Evolutionary conservation across 2,329 filamentous ascomycete species (phyloP).

Genomic region (Fusarium camptoceras): DNA sequence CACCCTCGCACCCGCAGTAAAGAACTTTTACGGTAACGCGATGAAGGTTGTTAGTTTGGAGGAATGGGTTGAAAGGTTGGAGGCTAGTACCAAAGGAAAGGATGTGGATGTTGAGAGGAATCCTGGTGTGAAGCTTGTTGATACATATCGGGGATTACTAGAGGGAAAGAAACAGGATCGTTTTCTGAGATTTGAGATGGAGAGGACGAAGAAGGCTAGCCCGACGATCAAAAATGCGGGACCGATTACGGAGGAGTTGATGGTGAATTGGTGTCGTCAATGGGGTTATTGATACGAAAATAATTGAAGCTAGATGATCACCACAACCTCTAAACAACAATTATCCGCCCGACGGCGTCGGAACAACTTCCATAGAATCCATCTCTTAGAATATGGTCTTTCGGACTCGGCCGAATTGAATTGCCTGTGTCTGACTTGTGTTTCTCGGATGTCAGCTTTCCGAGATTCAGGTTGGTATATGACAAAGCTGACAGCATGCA

Average conservation of each 20-base stretch:
- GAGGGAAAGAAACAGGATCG: neutral
- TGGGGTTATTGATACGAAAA: neutral
- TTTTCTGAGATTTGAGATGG: neutral
- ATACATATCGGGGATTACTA: neutral
- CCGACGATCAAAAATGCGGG: neutral
- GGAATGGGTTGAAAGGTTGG: neutral
- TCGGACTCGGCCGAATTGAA: neutral
- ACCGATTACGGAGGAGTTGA: neutral
- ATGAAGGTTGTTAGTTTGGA: neutral
- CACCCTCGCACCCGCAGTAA: neutral
- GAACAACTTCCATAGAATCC: neutral
- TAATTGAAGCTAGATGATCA: neutral
- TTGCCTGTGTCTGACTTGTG: neutral
- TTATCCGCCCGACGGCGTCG: neutral
- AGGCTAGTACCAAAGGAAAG: neutral
- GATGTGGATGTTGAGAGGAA: neutral
- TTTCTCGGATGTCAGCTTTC: neutral
- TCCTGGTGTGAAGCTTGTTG: neutral
- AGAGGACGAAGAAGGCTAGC: conserved; percentile 2
- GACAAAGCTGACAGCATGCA: neutral
- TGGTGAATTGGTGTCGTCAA: conserved; percentile 18
- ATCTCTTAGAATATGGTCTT: neutral
- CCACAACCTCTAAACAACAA: neutral
- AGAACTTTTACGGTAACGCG: neutral
- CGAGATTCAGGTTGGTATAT: neutral